Evolutionary conservation across 768 basidiomycete species (phyloP), one percentile per base, ranked within the genome.

Genomic region (Lentinula sp.): DNA sequence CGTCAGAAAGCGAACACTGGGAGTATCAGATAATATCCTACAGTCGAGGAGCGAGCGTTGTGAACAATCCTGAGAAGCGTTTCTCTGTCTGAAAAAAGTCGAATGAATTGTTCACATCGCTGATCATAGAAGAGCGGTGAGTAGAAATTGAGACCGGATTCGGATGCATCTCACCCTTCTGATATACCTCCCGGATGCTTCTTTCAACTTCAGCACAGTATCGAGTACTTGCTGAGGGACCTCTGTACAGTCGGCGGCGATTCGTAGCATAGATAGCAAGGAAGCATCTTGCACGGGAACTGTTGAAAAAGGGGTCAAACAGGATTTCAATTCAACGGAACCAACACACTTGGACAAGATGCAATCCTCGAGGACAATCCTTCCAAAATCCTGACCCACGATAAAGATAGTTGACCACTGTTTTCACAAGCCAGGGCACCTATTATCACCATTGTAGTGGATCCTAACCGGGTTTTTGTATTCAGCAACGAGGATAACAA

Each of bases 261-360:
- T 63, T 57, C 89, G 80, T 39, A 92, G 71, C 86, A 93, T 88
- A 3, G 86, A 79, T 35, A 93, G 69, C 34, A 94, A 71, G 62
- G 84, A 84, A 4, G 84, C 84, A 61, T 94, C 91, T 68, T 89
- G 88, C 7, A 93, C 82, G 32, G 86, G 75, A 37, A 81, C 91
- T 93, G 63, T 48, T 39, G 45, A 59, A 11, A 49, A 39, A 28
- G 42, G 5, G 46, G 31, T 46, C 50, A 55, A 39, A 58, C 21
- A 6, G 53, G 8, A 31, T 16, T 16, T 18, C 6, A 46, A 32
- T 39, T 37, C 23, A 64, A 63, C 46, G 45, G 69, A 67, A 53
- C 23, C 13, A 57, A 54, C 46, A 70, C 82, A 86, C 87, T 68
- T 54, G 76, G 66, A 65, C 77, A 80, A 2, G 66, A 67, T 13